Evolutionary conservation across 148 eudicot species (phyloP).

Genomic region (Vaccinium myrtillus): DNA sequence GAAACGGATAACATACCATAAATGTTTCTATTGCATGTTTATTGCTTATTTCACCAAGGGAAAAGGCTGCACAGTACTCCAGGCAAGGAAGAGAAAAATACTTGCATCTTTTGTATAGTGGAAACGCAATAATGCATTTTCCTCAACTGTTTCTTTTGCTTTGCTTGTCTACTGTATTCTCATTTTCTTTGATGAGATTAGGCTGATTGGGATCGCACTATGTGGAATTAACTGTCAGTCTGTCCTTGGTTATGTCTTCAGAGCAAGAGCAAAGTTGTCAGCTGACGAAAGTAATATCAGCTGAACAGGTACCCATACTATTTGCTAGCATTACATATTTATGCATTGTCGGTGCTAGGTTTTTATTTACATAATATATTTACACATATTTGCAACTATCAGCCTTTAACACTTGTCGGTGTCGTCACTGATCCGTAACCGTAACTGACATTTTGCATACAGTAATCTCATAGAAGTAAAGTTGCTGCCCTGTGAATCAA

Average conservation of each 20-base stretch:
- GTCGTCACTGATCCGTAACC: background rate
- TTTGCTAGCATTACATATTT: background rate
- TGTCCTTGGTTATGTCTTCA: conserved; percentile 36
- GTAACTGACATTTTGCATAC: background rate
- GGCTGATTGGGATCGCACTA: conserved; percentile 1
- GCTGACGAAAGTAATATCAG: conserved; percentile 37
- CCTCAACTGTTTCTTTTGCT: background rate
- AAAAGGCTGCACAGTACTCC: background rate
- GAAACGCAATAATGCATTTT: background rate
- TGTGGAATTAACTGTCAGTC: conserved; percentile 9
- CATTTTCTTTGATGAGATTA: background rate
- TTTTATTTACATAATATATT: background rate
- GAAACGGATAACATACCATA: background rate
- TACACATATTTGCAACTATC: background rate
- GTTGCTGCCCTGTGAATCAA: background rate
- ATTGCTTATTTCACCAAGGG: background rate
- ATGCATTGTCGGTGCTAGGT: background rate
- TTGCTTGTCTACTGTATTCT: background rate
- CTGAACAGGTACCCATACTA: conserved; percentile 46
- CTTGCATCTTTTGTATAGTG: background rate
- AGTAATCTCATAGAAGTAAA: conserved; percentile 1
- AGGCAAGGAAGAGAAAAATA: background rate
- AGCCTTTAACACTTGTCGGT: background rate
- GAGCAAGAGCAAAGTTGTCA: conserved; percentile 52
- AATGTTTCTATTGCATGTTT: background rate